Evolutionary conservation across 1,284 basidiomycete species (phyloP).

Genomic region (Cryptococcus sp.): DNA sequence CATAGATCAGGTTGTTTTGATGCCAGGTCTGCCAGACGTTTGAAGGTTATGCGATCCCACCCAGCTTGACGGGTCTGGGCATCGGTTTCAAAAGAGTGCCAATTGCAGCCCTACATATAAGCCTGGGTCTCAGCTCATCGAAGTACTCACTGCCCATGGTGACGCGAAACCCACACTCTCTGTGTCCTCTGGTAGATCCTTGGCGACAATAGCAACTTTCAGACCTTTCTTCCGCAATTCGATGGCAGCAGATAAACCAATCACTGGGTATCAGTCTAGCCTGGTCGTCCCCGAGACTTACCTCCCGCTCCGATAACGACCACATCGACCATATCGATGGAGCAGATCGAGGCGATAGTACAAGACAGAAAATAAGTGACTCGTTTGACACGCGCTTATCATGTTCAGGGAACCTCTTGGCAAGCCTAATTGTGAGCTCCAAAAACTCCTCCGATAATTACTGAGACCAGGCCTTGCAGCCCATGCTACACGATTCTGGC

Average conservation of each 20-base stretch:
- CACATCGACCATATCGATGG: background rate
- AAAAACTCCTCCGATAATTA: too few relatives aligned
- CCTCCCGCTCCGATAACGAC: background rate
- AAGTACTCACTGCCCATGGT: conserved; percentile 61
- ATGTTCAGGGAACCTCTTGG: too few relatives aligned
- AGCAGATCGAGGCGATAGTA: too few relatives aligned
- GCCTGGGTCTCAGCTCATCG: background rate
- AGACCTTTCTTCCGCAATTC: conserved; percentile 49
- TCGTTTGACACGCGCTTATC: too few relatives aligned
- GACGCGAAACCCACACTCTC: conserved; percentile 60
- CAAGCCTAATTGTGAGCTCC: too few relatives aligned
- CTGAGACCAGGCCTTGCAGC: too few relatives aligned
- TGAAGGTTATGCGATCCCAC: conserved; percentile 17
- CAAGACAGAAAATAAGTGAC: too few relatives aligned
- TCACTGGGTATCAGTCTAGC: conserved; percentile 35
- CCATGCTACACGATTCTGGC: too few relatives aligned
- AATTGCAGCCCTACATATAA: conserved; percentile 58
- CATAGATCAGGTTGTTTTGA: conserved; percentile 46
- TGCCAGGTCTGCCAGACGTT: conserved; percentile 53
- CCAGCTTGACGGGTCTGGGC: conserved; percentile 25
- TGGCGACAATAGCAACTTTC: conserved; percentile 59
- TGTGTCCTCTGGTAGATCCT: conserved; percentile 62
- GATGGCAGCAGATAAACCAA: conserved; percentile 50
- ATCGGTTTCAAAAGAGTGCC: conserved; percentile 56
- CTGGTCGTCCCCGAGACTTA: background rate